Base-by-base conservation (phyloP, 2,329 filamentous ascomycete genomes). In the Tolypocladium tropicale region DNA sequence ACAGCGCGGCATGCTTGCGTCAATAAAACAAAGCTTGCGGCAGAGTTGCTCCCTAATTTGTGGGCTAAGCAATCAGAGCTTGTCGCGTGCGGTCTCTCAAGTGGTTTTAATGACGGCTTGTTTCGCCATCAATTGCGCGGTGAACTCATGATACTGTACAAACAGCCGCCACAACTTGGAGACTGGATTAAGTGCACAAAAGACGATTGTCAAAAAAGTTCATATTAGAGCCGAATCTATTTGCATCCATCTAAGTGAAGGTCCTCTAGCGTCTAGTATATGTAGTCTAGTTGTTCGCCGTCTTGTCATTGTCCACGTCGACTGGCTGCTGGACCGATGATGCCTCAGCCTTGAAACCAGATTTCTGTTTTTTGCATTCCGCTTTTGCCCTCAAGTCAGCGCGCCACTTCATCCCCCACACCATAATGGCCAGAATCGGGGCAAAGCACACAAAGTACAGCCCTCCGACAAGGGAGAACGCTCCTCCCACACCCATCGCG, bases 401-500 rank as follows among this genome's bases (percentile, higher is more conserved):
- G 33, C 78, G 68, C 78, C 77, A 81, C 48, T 58, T 63, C 11
- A 74, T 65, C 0, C 78, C 78, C 41, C 65, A 68, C 3, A 58
- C 58, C 68, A 78, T 75, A 4, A 79, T 64, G 3, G 73, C 55
- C 18, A 74, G 57, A 36, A 81, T 53, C 2, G 72, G 63, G 1
- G 75, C 72, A n/a, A 68, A 65, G 2, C 72, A 70, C 0, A 72
- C 57, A 0, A 77, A 53, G 51, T 74, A 76, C 4, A 80, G 52
- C 1, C 70, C 60, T 0, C 72, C 78, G 3, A 80, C 61, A 7
- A 82, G 61, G 0, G 75, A 78, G 58, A 79, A 81, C 0, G 77
- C 72, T 73, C 79, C 79, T 0, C 80, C 80, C 0, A 71, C 62
- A 0, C 79, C 79, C 57, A 84, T 74, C 0, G 65, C 68, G 10